phyloP scores from a whole-genome alignment of 352 stramenopile genomes.

The Pythium utonaiense region DNA sequence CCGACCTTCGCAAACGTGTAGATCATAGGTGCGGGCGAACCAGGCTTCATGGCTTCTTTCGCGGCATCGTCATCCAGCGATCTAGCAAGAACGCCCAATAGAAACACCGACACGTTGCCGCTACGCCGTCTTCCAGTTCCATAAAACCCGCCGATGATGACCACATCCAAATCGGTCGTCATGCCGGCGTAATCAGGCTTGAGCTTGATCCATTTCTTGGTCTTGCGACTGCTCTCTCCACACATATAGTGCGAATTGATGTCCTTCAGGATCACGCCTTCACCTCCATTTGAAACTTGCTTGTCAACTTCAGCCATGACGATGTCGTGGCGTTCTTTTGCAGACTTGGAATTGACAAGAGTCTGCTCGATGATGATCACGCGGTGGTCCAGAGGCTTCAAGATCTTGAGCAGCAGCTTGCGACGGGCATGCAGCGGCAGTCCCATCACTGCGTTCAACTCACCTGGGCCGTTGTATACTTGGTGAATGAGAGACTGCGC shows the following conservation, averaged over 20 bases:
- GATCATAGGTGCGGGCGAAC: constrained; percentile 44
- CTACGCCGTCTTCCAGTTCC: constrained; percentile 68
- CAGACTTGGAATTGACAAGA: constrained; percentile 64
- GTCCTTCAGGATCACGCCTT: constrained; percentile 85
- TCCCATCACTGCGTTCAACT: constrained; percentile 68
- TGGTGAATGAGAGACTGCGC: constrained; percentile 52
- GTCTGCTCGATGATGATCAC: constrained; percentile 81
- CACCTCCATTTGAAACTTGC: constrained; percentile 67
- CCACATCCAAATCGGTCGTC: constrained; percentile 73
- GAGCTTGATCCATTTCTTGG: constrained; percentile 85
- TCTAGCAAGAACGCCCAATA: constrained; percentile 62
- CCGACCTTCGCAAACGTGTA: constrained; percentile 83
- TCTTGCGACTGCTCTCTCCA: constrained; percentile 69
- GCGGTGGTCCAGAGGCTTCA: constrained; percentile 70
- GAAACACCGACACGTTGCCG: constrained; percentile 79
- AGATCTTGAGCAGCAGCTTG: constrained; percentile 53
- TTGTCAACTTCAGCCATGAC: constrained; percentile 82
- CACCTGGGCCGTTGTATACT: constrained; percentile 56
- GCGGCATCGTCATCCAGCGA: constrained; percentile 53
- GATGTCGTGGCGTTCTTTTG: constrained; percentile 69
- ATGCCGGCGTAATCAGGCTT: constrained; percentile 87
- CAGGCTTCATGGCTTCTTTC: constrained; percentile 43
- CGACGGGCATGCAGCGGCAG: constrained; percentile 60
- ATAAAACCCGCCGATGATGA: constrained; percentile 84
- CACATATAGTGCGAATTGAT: constrained; percentile 88